Evolutionary conservation across 495 filamentous ascomycete genomes (phyloP), one percentile per base, ranked within the genome.

Genomic region (Xylaria acuta): DNA sequence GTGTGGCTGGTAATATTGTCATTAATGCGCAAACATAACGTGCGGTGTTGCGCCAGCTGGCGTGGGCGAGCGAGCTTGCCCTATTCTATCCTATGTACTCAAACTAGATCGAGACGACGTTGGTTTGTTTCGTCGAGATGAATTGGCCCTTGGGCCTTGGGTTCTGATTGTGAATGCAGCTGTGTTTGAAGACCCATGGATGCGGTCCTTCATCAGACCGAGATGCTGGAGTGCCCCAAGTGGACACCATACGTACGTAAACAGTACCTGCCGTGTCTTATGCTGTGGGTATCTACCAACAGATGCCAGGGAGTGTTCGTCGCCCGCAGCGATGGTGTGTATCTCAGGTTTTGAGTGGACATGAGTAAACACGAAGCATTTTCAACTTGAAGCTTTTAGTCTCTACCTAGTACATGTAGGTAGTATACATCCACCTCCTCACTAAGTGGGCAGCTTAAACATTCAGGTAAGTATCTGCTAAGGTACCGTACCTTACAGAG

Each of bases 1-100:
- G 60, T 75, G 77, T 79, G 77, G 77, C 77, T 79, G 75, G 75
- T 74, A 72, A 74, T 77, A 76, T 77, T 77, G 75, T 70, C 58
- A 64, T 71, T 56, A 64, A 71, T 71, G 69, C 69, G 49, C 69
- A 64, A 53, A 71, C 69, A 71, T 25, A 38, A 63, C 20, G 59
- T 38, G 34, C 32, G 20, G 59, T 27, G 49, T 32, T 53, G 58
- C 68, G 3, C 45, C 58, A 30, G 56, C 25, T 64, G 43, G 34
- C 49, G 34, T 22, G 58, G n/a, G 56, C 41, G 38, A 12, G 43
- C 40, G 14, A 16, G 43, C 45, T 63, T 70, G 45, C 41, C 27
- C 36, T 51, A 64, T 64, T 40, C 32, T 54, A 20, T 49, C 47
- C 47, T 51, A 8, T 4, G 59, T 41, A 16, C 12, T n/a, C 16